Base-by-base conservation (phyloP, 2,329 filamentous ascomycete genomes). In the Alternaria sp. region DNA sequence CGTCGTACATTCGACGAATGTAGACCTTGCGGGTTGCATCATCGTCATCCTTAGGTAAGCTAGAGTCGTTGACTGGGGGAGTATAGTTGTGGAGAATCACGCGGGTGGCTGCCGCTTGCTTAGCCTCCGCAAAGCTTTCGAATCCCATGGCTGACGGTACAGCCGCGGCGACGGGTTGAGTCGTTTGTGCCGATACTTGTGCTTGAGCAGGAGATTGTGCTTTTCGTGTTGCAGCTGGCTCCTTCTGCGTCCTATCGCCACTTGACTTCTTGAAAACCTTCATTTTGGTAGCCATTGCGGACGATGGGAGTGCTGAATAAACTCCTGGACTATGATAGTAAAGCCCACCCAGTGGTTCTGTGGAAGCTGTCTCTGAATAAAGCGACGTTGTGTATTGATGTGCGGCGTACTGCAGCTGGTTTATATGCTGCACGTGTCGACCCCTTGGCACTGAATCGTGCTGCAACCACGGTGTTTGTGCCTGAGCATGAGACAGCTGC, bases 1-100 rank as follows among this genome's bases (percentile, higher is more conserved):
- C 60, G 7, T 54, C 45, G 18, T 52, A 27, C 4, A 59, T 32
- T 14, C 20, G 45, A 18, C 28, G 18, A 4, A 62, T 48, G 18
- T 59, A 62, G 16, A 12, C 4, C 5, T 10, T 41, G 9, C 22
- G 40, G 3, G 34, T 9, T n/a, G 41, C 32, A 6, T 20, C 12
- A 20, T 60, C 27, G 5, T 20, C 12, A 20, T 60, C 27, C 32
- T 52, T 40, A 5, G 53, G 46, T 8, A 60, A 44, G 5, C 28
- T 60, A 14, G n/a, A 7, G 27, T 60, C 58, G 18, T 46, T 32
- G 20, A 30, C 30, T 8, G 46, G 41, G 6, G 46, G 22, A 10
- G 4, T 16, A n/a, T 54, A 60, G 3, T 52, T 34, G 10, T 49
- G 25, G 16, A 25, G 44, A 14, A 56, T 7, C 7, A 12, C 8